Evolutionary conservation across 202 grass and related monocot genomes (phyloP), one percentile per base, ranked within the genome.

Genomic region (Schoenoplectus triqueter): DNA sequence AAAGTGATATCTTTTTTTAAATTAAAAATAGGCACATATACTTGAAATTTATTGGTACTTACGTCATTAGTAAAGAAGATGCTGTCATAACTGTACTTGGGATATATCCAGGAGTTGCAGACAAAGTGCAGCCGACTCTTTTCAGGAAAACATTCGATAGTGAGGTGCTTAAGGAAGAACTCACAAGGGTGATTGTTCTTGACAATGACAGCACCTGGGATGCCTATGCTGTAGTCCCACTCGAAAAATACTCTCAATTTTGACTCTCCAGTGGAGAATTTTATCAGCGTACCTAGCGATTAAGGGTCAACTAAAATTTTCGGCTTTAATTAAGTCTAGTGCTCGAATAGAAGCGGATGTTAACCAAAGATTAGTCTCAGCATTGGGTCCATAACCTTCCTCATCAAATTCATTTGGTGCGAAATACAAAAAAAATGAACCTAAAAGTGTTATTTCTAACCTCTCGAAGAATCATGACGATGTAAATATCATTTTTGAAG

Each of bases 21-120:
- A 11, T 31, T 31, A 20, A 49, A 2, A 47, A 47, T 4, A 47
- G 45, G 48, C 42, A 62, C 61, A 31, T 20, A 51, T 18, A 31
- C 31, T 45, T 46, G 44, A 45, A 62, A 18, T 41, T 59, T 46
- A n/a, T 20, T 56, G 9, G 17, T 40, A 64, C 11, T 73, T 75
- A 95, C 93, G 9, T 88, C 68, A 62, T 95, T 95, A 54, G 91
- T 8, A 84, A 95, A 95, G 91, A 95, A 93, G 81, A 93, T 84
- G 4, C 91, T 87, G 76, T 47, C 66, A 80, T 94, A 92, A 1
- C 75, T 18, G 75, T 97, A 94, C 40, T 73, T 89, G 6, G 94
- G 90, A 76, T 94, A 97, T 44, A 97, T 66, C 94, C 92, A 97
- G 0, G 94, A 97, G 83, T 94, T 92, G 84, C 92, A 92, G 79